phyloP scores from a whole-genome alignment of 2,329 filamentous ascomycete genomes.

The Aspergillus intermedius region DNA sequence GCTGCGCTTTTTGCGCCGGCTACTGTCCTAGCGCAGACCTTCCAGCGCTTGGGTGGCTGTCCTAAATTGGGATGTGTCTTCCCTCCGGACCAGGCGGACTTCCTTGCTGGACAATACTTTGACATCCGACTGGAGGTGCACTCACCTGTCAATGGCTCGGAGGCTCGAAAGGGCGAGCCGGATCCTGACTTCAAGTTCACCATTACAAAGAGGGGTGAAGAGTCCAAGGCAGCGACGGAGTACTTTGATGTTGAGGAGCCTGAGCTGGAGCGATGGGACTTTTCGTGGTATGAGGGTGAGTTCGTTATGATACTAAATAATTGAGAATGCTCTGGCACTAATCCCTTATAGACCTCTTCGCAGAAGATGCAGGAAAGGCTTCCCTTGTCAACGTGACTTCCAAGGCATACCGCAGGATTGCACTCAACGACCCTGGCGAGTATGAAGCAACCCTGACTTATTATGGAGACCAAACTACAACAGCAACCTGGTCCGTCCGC shows the following conservation, averaged over 20 bases:
- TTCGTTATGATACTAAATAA: background rate
- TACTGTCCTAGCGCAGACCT: conserved; percentile 43
- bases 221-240: conserved; percentile 50
- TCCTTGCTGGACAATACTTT: conserved; percentile 76
- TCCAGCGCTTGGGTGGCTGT: conserved; percentile 50
- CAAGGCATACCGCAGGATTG: conserved; percentile 70
- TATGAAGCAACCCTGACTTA: conserved; percentile 72
- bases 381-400: conserved; percentile 73
- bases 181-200: conserved; percentile 69
- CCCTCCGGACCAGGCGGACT: conserved; percentile 63
- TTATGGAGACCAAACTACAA: conserved; percentile 64
- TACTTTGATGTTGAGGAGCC: conserved; percentile 68
- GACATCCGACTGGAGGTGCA: conserved; percentile 79
- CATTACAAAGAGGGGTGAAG: conserved; percentile 58
- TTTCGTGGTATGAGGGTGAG: conserved; percentile 70
- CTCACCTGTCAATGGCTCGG: conserved; percentile 72
- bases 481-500: conserved; percentile 70
- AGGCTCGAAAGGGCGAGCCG: conserved; percentile 64
- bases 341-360: conserved; percentile 57
- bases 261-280: conserved; percentile 71
- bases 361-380: conserved; percentile 61
- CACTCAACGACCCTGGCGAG: conserved; percentile 69
- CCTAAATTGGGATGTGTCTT: conserved; percentile 52
- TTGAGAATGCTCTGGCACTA: too few relatives aligned
- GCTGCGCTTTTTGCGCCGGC: conserved; percentile 20